A percentile compares a stretch with the other conserved stretches of the same genome.
phyloP scores from a whole-genome alignment of 2,329 filamentous ascomycete genomes.

The Trichoderma sp. region DNA sequence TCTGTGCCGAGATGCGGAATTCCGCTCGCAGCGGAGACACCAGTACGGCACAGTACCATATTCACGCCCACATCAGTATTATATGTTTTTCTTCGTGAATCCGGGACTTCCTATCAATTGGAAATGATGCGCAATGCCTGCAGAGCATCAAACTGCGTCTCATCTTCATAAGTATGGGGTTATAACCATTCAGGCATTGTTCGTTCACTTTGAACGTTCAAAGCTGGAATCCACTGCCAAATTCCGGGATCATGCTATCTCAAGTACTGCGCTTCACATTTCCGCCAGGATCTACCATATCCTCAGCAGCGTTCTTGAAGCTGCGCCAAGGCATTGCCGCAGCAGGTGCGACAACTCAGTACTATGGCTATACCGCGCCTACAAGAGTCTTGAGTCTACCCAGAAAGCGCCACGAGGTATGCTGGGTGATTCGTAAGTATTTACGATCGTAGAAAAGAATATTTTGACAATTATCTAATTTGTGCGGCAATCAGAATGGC shows the following conservation, averaged over 20 bases:
- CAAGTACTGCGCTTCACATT: constrained; percentile 30
- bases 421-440: constrained; percentile 29
- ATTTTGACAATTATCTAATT: not conserved
- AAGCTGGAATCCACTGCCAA: not conserved
- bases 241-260: constrained; percentile 22
- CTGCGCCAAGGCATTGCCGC: constrained; percentile 25
- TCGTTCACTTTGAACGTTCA: not conserved
- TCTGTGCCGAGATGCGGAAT: not conserved
- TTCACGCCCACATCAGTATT: not conserved
- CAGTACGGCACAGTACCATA: not conserved
- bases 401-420: constrained; percentile 28
- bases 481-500: constrained; percentile 18
- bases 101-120: not conserved
- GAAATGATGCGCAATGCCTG: not conserved
- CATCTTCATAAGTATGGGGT: not conserved
- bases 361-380: constrained; percentile 28
- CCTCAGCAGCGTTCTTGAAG: constrained; percentile 24
- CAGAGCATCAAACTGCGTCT: not conserved
- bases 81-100: not conserved
- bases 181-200: not conserved
- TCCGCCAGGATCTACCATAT: constrained; percentile 19
- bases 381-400: constrained; percentile 15
- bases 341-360: constrained; percentile 27
- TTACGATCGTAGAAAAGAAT: not conserved
- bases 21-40: not conserved